These are phyloP conservation scores for Daldinia eschscholtzii DNA, from an alignment of 2,329 filamentous ascomycete genomes.

Conservation along the genomic window DNA sequence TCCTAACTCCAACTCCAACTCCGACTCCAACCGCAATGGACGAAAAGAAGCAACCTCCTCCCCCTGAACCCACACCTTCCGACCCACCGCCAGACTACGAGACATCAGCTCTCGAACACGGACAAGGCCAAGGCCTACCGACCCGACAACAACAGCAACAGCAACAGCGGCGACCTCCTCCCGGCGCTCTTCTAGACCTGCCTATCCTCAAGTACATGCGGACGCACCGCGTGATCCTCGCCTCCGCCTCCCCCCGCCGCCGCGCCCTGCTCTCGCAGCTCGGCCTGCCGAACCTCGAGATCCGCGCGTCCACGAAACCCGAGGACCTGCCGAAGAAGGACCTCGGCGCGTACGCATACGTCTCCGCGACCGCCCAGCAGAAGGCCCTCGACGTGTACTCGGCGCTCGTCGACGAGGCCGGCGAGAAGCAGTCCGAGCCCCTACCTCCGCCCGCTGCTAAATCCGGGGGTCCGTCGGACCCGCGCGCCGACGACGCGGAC, in stretches of 20 bases:
- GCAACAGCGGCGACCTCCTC: constrained; percentile 31
- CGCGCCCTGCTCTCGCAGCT: constrained; percentile 86
- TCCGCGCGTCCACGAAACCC: constrained; percentile 83
- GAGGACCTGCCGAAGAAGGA: constrained; percentile 85
- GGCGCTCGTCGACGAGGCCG: constrained; percentile 56
- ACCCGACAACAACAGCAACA: constrained; percentile 19
- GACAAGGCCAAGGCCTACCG: constrained; percentile 42
- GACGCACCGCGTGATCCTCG: constrained; percentile 85
- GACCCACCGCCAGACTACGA: constrained; percentile 63
- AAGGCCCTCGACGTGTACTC: constrained; percentile 83
- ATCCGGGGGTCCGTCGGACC: constrained; percentile 39
- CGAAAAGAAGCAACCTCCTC: constrained; percentile 42
- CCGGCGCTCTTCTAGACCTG: constrained; percentile 75
- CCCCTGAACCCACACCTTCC: constrained; percentile 41
- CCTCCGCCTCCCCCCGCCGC: constrained; percentile 87
- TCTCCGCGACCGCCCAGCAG: constrained; percentile 83
- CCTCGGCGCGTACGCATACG: constrained; percentile 89
- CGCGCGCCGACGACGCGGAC: constrained; percentile 8
- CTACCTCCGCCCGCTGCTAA: constrained; percentile 21
- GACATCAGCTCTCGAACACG: constrained; percentile 57
- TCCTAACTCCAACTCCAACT: not conserved
- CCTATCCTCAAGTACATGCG: constrained; percentile 83
- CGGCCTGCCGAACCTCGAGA: constrained; percentile 84
- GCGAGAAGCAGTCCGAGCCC: constrained; percentile 49
- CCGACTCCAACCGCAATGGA: constrained; percentile 37